Evolutionary conservation across 352 stramenopile genomes (phyloP).

Genomic region (Phytophthora sp.): DNA sequence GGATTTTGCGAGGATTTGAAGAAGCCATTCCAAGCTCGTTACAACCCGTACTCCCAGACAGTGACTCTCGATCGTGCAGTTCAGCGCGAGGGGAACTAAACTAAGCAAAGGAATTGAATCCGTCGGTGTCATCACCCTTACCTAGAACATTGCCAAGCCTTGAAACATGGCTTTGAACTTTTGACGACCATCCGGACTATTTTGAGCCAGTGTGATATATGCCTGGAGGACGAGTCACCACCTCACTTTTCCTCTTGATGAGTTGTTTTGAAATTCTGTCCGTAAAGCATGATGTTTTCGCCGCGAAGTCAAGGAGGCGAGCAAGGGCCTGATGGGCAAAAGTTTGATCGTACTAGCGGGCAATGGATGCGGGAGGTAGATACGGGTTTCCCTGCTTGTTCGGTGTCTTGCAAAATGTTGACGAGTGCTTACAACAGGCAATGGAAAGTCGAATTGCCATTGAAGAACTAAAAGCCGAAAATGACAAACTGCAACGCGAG

Average conservation of each 20-base stretch:
- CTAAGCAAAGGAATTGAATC: not conserved
- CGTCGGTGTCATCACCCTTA: not conserved
- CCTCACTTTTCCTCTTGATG: not conserved
- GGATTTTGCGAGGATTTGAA: slow-evolving; percentile 95
- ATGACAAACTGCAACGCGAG: slow-evolving; percentile 68
- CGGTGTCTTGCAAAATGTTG: no score
- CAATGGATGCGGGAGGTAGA: slow-evolving; percentile 79
- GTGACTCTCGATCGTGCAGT: slow-evolving; percentile 80
- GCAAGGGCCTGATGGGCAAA: slow-evolving; percentile 37
- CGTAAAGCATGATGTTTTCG: slow-evolving; percentile 37
- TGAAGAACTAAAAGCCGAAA: slow-evolving; percentile 58
- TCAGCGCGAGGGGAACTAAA: slow-evolving; percentile 57
- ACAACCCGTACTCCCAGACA: slow-evolving; percentile 94
- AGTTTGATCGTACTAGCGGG: slow-evolving; percentile 52
- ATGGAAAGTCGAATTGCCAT: slow-evolving; percentile 57
- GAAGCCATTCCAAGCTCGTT: slow-evolving; percentile 95
- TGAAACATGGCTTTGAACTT: slow-evolving; percentile 5
- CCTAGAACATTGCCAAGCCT: not conserved
- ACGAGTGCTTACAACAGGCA: slow-evolving; percentile 54
- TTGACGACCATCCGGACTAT: slow-evolving; percentile 4
- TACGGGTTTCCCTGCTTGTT: no score
- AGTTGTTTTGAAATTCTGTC: slow-evolving; percentile 25
- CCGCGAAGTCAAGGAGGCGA: slow-evolving; percentile 32
- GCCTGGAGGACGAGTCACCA: slow-evolving; percentile 22
- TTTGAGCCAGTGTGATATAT: slow-evolving; percentile 18